Base-by-base conservation (phyloP, 2,329 filamentous ascomycete species). In the Aureobasidium leucospermi region DNA sequence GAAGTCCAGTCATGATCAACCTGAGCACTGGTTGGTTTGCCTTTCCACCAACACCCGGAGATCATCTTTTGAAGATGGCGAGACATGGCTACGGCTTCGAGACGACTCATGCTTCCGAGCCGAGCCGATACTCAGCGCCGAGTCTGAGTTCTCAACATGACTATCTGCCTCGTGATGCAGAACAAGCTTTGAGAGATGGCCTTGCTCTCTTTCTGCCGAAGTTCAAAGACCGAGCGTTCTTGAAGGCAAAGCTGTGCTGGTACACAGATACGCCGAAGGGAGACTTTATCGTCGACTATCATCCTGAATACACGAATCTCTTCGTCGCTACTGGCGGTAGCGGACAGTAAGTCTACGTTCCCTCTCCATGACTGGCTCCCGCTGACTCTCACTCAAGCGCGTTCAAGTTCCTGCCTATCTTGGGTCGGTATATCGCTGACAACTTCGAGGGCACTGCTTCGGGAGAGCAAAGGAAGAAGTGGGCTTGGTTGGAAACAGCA, bases 1-100 rank as follows among this genome's bases (percentile, higher is more conserved):
- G 81, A 29, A 82, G 84, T 66, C 90, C 90, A 0, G 86, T 90
- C 4, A 74, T 87, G 28, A 74, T 90, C 41, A 89, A 90, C 72
- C 75, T 90, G 62, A 81, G 78, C 29, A 82, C 79, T 1, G 87
- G 87, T 3, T 77, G 86, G 57, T 91, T 90, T 75, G 77, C 87
- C 67, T 86, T 90, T 61, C 86, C 87, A 1, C 86, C 88, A 0
- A 72, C 68, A 0, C 64, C 67, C 6, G 63, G 66, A 4, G 60
- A 69, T 3, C 73, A 79, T 31, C 61, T 85, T n/a, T 64, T 77
- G 42, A 78, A 78, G 63, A 64, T 76, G 29, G 75, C 75, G 6
- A 68, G 73, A 16, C 75, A 78, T 61, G 73, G 71, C 58, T 71
- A 75, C 63, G 75, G 75, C 51, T 77, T 76, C 63, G 63, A 47